Base-by-base conservation (phyloP, 306 rosid species). In the Hippophae rhamnoides region DNA sequence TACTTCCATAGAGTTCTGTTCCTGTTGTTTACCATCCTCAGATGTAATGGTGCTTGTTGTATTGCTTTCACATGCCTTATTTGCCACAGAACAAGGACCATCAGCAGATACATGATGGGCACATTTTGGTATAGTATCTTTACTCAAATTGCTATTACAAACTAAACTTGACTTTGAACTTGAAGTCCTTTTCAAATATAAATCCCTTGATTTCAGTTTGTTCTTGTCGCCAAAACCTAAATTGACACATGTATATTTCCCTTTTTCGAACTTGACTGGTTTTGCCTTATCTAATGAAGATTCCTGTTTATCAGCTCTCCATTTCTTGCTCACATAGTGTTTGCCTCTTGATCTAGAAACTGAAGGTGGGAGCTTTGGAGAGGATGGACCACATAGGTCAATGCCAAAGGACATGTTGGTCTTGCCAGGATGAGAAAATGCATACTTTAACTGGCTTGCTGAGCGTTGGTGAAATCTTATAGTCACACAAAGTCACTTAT, bases 291-390 rank as follows among this genome's bases (percentile, higher is more conserved):
- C 78, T 7, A 73, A 60, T 57, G 64, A 60, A 49, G n/a, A 23
- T 45, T 64, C 74, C 60, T 68, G 72, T 63, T 64, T 65, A 14
- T 43, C 67, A 50, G 67, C 80, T 69, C 54, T 76, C 86, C 86
- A 80, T 13, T 74, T 84, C 76, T 84, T 82, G 68, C 56, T 69
- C 48, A 41, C 80, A 59, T 77, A 84, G 52, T 80, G 58, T 60
- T 84, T 86, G 23, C 97, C 97, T 78, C 95, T 86, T 8, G 93
- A 82, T 63, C 71, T 84, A 9, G 95, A 82, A 25, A 89, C 95
- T 5, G 89, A 86, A 7, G 67, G 47, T 10, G 89, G 85, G 76
- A 81, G 82, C 58, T 42, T 71, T 1, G 82, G 97, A 0, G 82
- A 83, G 65, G 75, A 54, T 43, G 58, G 64, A 66, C 50, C 81